phyloP scores from a whole-genome alignment of 371 early-diverging fungal genomes.

The Saksenaea oblongispora region DNA sequence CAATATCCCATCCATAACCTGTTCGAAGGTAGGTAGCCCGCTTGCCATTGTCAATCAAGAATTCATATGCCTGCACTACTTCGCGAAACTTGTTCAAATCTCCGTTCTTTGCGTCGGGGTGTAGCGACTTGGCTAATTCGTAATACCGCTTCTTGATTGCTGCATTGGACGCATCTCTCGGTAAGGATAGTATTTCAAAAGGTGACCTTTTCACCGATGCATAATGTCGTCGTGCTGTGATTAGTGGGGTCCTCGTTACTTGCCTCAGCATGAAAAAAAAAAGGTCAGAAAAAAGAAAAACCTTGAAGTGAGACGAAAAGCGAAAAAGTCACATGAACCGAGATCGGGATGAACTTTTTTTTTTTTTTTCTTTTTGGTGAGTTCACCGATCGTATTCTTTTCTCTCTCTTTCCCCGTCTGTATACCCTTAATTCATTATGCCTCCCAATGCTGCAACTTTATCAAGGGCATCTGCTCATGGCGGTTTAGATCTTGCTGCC shows the following conservation, averaged over 20 bases:
- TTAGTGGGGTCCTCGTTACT: background rate
- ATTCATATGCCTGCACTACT: slow-evolving; percentile 39
- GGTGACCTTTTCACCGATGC: slow-evolving; percentile 22
- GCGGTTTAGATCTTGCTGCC: background rate
- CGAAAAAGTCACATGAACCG: slow-evolving; percentile 8
- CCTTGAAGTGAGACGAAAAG: too few relatives aligned
- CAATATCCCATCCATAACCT: slow-evolving; percentile 36
- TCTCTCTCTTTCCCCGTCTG: slow-evolving; percentile 2
- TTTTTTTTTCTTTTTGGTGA: background rate
- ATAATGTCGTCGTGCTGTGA: slow-evolving; percentile 19
- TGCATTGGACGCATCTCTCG: slow-evolving; percentile 19
- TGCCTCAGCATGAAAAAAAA: background rate
- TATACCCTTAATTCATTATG: slow-evolving; percentile 1
- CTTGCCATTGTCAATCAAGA: slow-evolving; percentile 26
- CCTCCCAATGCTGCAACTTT: slow-evolving; percentile 4
- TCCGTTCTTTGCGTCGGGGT: slow-evolving; percentile 40
- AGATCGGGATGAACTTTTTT: background rate
- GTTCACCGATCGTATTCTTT: background rate
- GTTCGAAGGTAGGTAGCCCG: slow-evolving; percentile 23
- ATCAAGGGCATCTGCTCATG: background rate
- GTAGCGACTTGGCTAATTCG: slow-evolving; percentile 41
- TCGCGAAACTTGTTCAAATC: slow-evolving; percentile 35
- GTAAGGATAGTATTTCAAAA: slow-evolving; percentile 34
- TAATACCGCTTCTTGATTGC: slow-evolving; percentile 42
- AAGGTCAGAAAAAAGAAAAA: slow-evolving; percentile 10